phyloP scores from a whole-genome alignment of 2,329 filamentous ascomycete genomes.

The Penicillium brevicompactum region DNA sequence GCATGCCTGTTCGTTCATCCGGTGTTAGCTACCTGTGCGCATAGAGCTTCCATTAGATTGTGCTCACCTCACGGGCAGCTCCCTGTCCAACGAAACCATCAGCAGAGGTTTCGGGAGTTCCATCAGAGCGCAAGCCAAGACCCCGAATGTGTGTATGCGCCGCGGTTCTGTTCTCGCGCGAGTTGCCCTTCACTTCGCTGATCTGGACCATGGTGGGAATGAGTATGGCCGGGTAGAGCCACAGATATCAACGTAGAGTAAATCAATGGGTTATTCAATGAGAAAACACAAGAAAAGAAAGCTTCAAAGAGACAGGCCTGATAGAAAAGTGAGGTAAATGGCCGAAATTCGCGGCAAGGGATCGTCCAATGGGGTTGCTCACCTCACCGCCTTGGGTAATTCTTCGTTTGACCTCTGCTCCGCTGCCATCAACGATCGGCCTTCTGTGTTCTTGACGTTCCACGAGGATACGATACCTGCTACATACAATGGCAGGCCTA shows the following conservation, averaged over 20 bases:
- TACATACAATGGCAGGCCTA: conserved; percentile 34
- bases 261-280: conserved; percentile 4
- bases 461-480: conserved; percentile 12
- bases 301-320: conserved; percentile 13
- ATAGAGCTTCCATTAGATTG: neutral
- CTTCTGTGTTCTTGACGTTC: neutral
- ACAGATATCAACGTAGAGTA: conserved; percentile 5
- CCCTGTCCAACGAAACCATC: conserved; percentile 89
- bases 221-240: conserved; percentile 30
- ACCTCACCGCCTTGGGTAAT: conserved; percentile 19
- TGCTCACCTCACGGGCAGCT: conserved; percentile 80
- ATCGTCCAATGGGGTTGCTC: conserved; percentile 33
- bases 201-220: conserved; percentile 72
- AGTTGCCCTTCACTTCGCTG: conserved; percentile 91
- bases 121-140: conserved; percentile 82
- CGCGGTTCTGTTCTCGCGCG: conserved; percentile 92
- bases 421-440: conserved; percentile 3
- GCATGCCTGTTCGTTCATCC: conserved; percentile 65
- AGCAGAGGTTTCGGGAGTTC: conserved; percentile 75
- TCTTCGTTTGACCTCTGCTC: conserved; percentile 25
- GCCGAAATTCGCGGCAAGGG: conserved; percentile 38
- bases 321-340: conserved; percentile 21
- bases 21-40: conserved; percentile 12
- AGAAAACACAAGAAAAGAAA: conserved; percentile 1
- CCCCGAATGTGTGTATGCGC: conserved; percentile 98